A percentile compares a stretch with the other conserved stretches of the same genome.
These are phyloP conservation scores for Telfairia occidentalis DNA, from an alignment of 331 rosid genomes.

Conservation along the genomic window DNA sequence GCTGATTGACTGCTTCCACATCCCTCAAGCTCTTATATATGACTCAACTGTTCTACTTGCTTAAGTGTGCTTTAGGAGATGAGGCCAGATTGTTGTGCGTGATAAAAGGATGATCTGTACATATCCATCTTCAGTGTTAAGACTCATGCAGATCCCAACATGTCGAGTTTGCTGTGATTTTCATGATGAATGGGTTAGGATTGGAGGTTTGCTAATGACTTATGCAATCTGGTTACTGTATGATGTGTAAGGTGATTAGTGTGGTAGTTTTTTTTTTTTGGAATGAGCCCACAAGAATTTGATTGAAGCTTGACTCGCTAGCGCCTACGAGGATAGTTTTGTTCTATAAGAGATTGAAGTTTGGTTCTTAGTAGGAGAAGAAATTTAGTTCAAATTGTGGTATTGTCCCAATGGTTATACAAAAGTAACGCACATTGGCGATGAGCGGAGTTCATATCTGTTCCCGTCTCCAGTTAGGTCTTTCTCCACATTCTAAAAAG, in stretches of 20 bases:
- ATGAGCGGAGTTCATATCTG: background rate
- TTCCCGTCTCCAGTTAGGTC: background rate
- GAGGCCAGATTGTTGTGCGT: background rate
- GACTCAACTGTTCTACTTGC: too few relatives aligned
- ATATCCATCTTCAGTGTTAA: background rate
- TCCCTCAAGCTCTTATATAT: background rate
- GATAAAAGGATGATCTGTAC: background rate
- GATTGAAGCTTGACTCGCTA: background rate
- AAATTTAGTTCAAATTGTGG: background rate
- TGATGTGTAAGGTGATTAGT: background rate
- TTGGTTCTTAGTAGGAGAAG: background rate
- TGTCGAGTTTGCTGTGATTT: background rate
- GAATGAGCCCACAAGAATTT: background rate
- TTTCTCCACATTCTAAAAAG: background rate
- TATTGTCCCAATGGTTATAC: background rate
- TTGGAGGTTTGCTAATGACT: background rate
- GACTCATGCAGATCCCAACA: background rate
- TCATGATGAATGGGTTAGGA: background rate
- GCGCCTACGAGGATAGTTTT: background rate
- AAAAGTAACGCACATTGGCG: background rate
- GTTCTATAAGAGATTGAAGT: background rate
- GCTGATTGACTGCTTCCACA: too few relatives aligned
- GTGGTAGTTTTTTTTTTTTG: background rate
- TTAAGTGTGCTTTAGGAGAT: slow-evolving; percentile 3
- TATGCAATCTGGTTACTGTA: background rate